Evolutionary conservation across 1,284 basidiomycete species (phyloP).

Genomic region (Rhodotorula mucilaginosa): DNA sequence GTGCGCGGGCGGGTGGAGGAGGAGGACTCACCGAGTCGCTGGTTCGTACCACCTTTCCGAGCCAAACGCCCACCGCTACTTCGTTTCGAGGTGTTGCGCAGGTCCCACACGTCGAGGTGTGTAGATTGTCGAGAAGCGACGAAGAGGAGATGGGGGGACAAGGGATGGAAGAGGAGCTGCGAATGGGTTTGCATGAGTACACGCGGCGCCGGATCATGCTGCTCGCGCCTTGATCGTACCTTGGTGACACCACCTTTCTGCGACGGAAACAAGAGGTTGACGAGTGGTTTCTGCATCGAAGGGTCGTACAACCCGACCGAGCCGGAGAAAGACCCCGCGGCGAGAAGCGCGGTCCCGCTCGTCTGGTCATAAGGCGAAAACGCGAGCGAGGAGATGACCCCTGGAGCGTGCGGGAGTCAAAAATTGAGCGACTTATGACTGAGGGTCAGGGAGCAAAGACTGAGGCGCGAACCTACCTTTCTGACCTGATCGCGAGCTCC

Average conservation of each 20-base stretch:
- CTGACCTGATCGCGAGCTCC: constrained; percentile 75
- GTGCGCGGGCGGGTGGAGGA: constrained; percentile 9
- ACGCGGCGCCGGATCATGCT: constrained; percentile 1
- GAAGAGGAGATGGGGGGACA: constrained; percentile 64
- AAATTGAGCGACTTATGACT: neutral
- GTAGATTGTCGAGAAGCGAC: constrained; percentile 70
- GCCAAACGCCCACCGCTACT: constrained; percentile 52
- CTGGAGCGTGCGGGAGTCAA: constrained; percentile 51
- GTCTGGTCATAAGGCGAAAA: constrained; percentile 60
- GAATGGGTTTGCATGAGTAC: constrained; percentile 1
- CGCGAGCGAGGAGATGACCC: constrained; percentile 76
- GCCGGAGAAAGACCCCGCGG: constrained; percentile 60
- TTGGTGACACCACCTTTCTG: constrained; percentile 66
- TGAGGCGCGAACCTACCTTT: constrained; percentile 59
- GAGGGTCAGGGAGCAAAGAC: too few relatives aligned
- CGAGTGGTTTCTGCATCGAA: constrained; percentile 50
- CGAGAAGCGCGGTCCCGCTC: constrained; percentile 60
- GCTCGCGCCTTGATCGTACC: constrained; percentile 52
- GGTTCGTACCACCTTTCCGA: constrained; percentile 41
- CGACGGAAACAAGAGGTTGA: constrained; percentile 23
- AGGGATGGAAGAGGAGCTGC: constrained; percentile 76
- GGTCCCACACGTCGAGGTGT: constrained; percentile 70
- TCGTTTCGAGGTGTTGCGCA: constrained; percentile 59
- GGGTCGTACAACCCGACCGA: constrained; percentile 76
- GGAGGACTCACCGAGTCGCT: constrained; percentile 23